Conservation (phyloP, 192 early-diverging fungal genomes). For the Coemansia aciculifera region DNA sequence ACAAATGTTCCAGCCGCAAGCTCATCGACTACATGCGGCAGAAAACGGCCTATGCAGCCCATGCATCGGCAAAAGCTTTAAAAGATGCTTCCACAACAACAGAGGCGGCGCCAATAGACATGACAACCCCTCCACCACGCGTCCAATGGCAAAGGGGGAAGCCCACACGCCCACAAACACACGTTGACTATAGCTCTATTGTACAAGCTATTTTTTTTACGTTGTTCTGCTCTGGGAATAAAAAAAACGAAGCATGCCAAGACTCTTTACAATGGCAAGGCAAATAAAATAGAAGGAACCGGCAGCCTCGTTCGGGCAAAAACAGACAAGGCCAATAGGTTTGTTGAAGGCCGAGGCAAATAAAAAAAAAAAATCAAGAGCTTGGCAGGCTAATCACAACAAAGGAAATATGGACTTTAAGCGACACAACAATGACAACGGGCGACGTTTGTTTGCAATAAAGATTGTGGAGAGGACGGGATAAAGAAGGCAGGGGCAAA, state of each 20-base stretch:
- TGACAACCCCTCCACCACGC: neutral
- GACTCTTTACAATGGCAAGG: slow-evolving; percentile 1
- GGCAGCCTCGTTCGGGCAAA: neutral
- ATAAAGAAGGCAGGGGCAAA: neutral
- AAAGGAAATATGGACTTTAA: neutral
- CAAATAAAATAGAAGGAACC: neutral
- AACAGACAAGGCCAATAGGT: neutral
- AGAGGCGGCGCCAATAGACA: neutral
- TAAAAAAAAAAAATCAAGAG: neutral
- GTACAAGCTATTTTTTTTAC: neutral
- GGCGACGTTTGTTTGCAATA: neutral
- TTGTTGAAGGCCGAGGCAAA: neutral
- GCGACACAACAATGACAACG: neutral
- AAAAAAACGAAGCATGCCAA: neutral
- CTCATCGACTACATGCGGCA: slow-evolving; percentile 1
- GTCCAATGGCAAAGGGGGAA: neutral
- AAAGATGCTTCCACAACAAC: neutral
- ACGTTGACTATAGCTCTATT: neutral
- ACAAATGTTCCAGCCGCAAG: neutral
- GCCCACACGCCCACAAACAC: neutral
- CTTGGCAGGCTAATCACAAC: neutral
- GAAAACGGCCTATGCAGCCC: slow-evolving; percentile 3
- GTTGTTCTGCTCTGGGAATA: neutral
- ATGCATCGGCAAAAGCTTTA: slow-evolving; percentile 6
- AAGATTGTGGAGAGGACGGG: neutral